Percentiles rank a stretch among this genome's conserved stretches.
These are phyloP conservation scores for Brassica hybrid DNA, from an alignment of 441 rosid genomes.

Conservation along the genomic window DNA sequence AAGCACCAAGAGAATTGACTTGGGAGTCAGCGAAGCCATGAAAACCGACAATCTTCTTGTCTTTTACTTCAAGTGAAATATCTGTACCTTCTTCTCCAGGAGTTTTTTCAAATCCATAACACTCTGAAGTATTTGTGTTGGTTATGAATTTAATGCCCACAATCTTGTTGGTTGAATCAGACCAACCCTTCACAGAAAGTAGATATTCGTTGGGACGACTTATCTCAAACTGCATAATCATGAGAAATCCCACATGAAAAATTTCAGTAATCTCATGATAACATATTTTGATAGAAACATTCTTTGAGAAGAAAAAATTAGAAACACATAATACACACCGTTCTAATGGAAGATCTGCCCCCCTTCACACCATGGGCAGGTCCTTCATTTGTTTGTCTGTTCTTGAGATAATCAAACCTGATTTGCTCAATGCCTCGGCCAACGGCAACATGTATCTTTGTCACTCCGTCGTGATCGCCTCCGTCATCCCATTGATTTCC, in stretches of 20 bases:
- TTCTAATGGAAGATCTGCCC: neutral
- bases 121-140: slow-evolving; percentile 1
- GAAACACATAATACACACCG: neutral
- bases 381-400: slow-evolving; percentile 24
- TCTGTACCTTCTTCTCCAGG: slow-evolving; percentile 11
- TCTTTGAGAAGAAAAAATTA: neutral
- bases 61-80: slow-evolving; percentile 31
- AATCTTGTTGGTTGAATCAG: slow-evolving; percentile 14
- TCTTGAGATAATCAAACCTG: slow-evolving; percentile 25
- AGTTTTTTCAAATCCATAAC: neutral
- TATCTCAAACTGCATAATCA: slow-evolving; percentile 8
- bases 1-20: slow-evolving; percentile 35
- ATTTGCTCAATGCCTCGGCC: slow-evolving; percentile 1
- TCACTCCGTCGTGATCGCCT: slow-evolving; percentile 27
- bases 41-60: slow-evolving; percentile 36
- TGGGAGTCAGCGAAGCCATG: slow-evolving; percentile 23
- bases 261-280: neutral
- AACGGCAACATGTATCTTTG: neutral
- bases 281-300: neutral
- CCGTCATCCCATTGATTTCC: slow-evolving; percentile 37
- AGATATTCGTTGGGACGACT: slow-evolving; percentile 22
- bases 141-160: slow-evolving; percentile 22
- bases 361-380: neutral
- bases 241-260: neutral
- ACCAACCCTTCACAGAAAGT: slow-evolving; percentile 24